A percentile compares a stretch with the other conserved stretches of the same genome.
These are phyloP conservation scores for Pogostemon cablin DNA, from an alignment of 257 asterid genomes.

Conservation along the genomic window DNA sequence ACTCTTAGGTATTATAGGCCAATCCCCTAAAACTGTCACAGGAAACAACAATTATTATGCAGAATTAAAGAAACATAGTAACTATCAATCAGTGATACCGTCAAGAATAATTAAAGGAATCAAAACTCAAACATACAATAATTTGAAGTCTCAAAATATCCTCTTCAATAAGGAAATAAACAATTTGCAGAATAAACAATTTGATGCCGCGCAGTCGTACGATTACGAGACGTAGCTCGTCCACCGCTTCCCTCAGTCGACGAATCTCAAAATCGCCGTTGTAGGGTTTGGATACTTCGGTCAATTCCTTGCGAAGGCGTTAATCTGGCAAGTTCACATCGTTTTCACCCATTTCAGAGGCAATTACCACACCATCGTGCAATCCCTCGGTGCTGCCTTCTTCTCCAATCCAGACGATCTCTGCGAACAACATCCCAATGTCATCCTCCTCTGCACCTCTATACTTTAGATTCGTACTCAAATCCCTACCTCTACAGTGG, in stretches of 20 bases:
- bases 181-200: too few species aligned
- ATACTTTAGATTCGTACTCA: slow-evolving; percentile 63
- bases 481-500: slow-evolving; percentile 71
- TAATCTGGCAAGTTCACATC: slow-evolving; percentile 65
- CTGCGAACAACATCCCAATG: slow-evolving; percentile 87
- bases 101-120: too few species aligned
- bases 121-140: too few species aligned
- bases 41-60: too few species aligned
- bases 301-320: slow-evolving; percentile 77
- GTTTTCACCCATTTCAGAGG: slow-evolving; percentile 70
- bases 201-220: slow-evolving; percentile 74
- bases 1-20: too few species aligned
- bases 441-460: slow-evolving; percentile 69
- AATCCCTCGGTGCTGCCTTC: slow-evolving; percentile 62
- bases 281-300: slow-evolving; percentile 88
- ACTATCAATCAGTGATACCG: too few species aligned
- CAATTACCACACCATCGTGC: slow-evolving; percentile 51
- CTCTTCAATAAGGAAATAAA: too few species aligned
- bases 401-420: slow-evolving; percentile 73
- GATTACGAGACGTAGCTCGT: slow-evolving; percentile 61
- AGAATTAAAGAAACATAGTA: too few species aligned
- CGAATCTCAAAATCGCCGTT: slow-evolving; percentile 68
- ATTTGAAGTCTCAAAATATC: too few species aligned
- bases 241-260: slow-evolving; percentile 49
- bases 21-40: too few species aligned